These are phyloP conservation scores for Pugionium cornutum DNA, from an alignment of 345 rosid species.

Conservation along the genomic window DNA sequence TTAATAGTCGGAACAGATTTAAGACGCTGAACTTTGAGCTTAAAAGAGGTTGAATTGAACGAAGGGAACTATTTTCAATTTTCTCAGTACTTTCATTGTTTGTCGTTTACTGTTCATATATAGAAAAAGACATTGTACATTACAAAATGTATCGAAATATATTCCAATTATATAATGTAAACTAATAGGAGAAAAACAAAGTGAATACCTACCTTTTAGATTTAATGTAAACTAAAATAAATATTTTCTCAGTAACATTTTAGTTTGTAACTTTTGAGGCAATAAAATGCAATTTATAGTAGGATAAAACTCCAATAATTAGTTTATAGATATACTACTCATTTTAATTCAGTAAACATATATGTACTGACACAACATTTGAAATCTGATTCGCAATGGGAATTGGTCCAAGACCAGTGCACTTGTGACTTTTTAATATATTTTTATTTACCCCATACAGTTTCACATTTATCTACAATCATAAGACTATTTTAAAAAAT, in stretches of 20 bases:
- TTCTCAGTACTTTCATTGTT: constrained; percentile 30
- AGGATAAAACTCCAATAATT: not conserved
- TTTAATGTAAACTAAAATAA: not conserved
- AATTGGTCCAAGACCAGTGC: constrained; percentile 83
- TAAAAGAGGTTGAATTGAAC: constrained; percentile 31
- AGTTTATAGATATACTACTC: not conserved
- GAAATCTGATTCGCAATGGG: constrained; percentile 55
- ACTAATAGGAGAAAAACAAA: constrained; percentile 2
- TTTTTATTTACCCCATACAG: constrained; percentile 23
- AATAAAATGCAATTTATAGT: not conserved
- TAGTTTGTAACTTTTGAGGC: not conserved
- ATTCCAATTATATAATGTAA: not conserved
- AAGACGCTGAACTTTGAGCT: constrained; percentile 38
- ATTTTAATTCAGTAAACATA: not conserved
- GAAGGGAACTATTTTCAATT: constrained; percentile 32
- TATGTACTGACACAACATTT: constrained; percentile 35
- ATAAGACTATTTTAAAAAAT: not conserved
- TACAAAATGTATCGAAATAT: constrained; percentile 8
- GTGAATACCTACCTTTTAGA: not conserved
- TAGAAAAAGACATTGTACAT: constrained; percentile 24
- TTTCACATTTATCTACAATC: constrained; percentile 29
- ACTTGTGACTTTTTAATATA: constrained; percentile 34
- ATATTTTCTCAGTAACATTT: not conserved
- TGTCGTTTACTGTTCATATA: constrained; percentile 30
- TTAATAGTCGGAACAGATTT: constrained; percentile 7